Conservation (phyloP, 1,284 basidiomycete species). For the Sanghuangporus baumii region DNA sequence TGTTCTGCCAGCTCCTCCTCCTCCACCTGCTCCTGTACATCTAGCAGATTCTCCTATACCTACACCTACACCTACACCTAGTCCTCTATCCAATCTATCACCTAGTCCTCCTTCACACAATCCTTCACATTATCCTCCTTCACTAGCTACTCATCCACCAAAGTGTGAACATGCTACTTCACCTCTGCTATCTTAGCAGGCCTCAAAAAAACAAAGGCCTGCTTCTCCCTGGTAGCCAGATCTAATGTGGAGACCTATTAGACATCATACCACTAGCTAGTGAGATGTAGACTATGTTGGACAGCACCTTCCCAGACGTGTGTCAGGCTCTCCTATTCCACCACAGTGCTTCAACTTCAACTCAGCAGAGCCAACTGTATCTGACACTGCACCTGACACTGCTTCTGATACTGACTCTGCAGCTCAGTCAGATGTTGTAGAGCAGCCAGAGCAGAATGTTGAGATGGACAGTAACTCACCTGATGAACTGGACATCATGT, state of each 20-base stretch:
- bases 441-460: neutral
- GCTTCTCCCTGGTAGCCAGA: slow-evolving; percentile 14
- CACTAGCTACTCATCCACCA: neutral
- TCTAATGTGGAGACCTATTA: neutral
- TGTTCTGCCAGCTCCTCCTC: neutral
- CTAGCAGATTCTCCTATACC: neutral
- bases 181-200: neutral
- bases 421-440: neutral
- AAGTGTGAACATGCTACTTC: slow-evolving; percentile 22
- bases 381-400: too few relatives aligned
- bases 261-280: too few relatives aligned
- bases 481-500: neutral
- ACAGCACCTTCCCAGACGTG: too few relatives aligned
- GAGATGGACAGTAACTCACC: neutral
- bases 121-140: neutral
- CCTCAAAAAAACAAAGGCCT: slow-evolving; percentile 17
- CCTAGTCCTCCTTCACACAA: slow-evolving; percentile 8
- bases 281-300: neutral
- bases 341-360: too few relatives aligned
- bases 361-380: too few relatives aligned
- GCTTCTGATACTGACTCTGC: too few relatives aligned
- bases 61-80: neutral
- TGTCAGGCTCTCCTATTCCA: too few relatives aligned
- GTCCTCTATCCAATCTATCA: neutral
- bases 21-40: neutral